Evolutionary conservation across 2,329 filamentous ascomycete genomes (phyloP).

Genomic region (Cladophialophora exuberans): DNA sequence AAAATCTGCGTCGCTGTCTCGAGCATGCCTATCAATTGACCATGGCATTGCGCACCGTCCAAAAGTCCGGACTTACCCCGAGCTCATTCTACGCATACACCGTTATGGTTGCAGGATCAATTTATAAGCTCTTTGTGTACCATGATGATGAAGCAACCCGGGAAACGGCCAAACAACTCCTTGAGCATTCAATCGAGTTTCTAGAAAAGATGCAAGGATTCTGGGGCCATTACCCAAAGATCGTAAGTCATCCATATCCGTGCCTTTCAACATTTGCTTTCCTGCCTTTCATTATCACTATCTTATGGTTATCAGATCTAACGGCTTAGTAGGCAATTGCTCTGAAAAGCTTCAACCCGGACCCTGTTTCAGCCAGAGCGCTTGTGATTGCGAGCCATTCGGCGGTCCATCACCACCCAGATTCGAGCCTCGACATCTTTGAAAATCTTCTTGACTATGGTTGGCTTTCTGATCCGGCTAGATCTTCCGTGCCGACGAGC

Average conservation of each 20-base stretch:
- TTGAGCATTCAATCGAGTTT: slow-evolving; percentile 14
- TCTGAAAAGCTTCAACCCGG: slow-evolving; percentile 9
- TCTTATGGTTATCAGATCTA: too few relatives aligned
- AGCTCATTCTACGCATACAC: slow-evolving; percentile 41
- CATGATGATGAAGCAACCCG: slow-evolving; percentile 15
- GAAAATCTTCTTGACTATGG: slow-evolving; percentile 25
- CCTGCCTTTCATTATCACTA: too few relatives aligned
- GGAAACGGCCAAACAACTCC: slow-evolving; percentile 12
- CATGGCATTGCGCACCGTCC: slow-evolving; percentile 34
- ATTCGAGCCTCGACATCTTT: slow-evolving; percentile 10
- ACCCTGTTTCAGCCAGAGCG: slow-evolving; percentile 9
- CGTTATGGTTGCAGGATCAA: slow-evolving; percentile 36
- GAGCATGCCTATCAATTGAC: slow-evolving; percentile 39
- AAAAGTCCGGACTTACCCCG: slow-evolving; percentile 31
- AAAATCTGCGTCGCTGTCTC: slow-evolving; percentile 34
- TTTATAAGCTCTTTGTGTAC: slow-evolving; percentile 15
- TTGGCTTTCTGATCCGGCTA: slow-evolving; percentile 21
- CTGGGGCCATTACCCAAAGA: slow-evolving; percentile 18
- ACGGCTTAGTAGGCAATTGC: slow-evolving; percentile 4
- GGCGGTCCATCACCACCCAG: not conserved
- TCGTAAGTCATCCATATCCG: too few relatives aligned
- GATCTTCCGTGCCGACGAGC: too few relatives aligned
- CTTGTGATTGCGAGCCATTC: slow-evolving; percentile 10
- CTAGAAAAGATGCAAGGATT: slow-evolving; percentile 2
- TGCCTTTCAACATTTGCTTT: too few relatives aligned